A percentile compares a stretch with the other conserved stretches of the same genome.
Evolutionary conservation across 208 protist genomes (phyloP).

Genomic region (Porcisia deanei): DNA sequence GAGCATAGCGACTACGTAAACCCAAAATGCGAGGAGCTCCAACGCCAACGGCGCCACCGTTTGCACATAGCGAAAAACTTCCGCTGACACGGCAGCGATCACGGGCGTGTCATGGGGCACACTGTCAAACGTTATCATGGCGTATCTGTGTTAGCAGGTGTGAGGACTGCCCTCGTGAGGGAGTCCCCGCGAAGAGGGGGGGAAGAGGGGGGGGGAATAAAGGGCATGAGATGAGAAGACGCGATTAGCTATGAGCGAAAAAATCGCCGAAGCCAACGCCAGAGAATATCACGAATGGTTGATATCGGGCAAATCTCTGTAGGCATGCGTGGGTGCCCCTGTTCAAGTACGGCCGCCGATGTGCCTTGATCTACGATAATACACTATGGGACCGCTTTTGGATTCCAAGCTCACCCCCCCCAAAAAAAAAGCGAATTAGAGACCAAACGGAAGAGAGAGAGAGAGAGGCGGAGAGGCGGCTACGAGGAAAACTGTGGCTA

Average conservation of each 20-base stretch:
- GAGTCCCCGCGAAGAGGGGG: background rate
- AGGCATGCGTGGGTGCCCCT: background rate
- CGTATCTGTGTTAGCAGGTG: background rate
- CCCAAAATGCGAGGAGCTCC: conserved; percentile 4
- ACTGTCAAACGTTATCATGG: conserved; percentile 26
- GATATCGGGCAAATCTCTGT: no score
- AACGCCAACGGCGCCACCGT: conserved; percentile 15
- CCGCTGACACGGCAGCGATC: conserved; percentile 15
- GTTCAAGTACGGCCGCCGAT: background rate
- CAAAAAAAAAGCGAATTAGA: background rate
- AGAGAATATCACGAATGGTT: background rate
- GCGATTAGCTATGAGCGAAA: background rate
- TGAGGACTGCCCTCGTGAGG: background rate
- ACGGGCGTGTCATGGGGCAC: conserved; percentile 20
- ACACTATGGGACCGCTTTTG: background rate
- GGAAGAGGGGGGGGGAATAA: no score
- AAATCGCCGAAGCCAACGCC: background rate
- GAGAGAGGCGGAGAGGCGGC: background rate
- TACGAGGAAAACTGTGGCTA: background rate
- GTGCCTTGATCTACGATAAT: background rate
- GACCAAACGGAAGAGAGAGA: background rate
- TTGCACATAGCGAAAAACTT: conserved; percentile 17
- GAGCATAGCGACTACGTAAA: conserved; percentile 11
- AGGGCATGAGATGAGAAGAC: no score
- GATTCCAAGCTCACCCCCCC: background rate